phyloP scores from a whole-genome alignment of 371 early-diverging fungal genomes.

The Mortierella polycephala region DNA sequence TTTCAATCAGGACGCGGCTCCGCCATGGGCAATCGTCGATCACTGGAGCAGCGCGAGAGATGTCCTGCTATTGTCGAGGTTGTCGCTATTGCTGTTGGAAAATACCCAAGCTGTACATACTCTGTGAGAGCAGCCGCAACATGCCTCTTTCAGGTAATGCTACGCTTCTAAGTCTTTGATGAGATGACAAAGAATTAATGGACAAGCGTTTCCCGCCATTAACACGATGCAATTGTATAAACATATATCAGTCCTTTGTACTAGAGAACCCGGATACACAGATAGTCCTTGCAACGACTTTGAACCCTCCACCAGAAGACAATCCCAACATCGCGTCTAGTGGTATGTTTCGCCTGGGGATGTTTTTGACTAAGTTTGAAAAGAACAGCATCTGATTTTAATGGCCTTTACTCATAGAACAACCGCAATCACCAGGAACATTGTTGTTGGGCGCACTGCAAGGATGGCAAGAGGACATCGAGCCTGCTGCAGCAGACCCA shows the following conservation, averaged over 20 bases:
- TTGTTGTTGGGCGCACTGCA: conserved; percentile 80
- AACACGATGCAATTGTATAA: too few relatives aligned
- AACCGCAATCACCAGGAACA: conserved; percentile 89
- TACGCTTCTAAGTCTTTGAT: not conserved
- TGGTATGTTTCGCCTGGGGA: conserved; percentile 38
- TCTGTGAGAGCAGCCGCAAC: conserved; percentile 80
- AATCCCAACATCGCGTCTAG: conserved; percentile 54
- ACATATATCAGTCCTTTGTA: conserved; percentile 66
- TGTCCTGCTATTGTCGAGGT: conserved; percentile 72
- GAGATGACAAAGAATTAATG: too few relatives aligned
- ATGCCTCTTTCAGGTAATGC: conserved; percentile 72
- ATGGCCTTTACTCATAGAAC: conserved; percentile 50
- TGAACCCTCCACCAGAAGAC: conserved; percentile 84
- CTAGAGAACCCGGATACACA: conserved; percentile 87
- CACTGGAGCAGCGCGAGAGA: conserved; percentile 35
- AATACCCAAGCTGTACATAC: conserved; percentile 62
- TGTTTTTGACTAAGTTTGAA: not conserved
- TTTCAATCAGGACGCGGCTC: conserved; percentile 55
- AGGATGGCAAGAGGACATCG: conserved; percentile 69
- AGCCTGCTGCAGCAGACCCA: conserved; percentile 72
- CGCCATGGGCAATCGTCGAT: conserved; percentile 40
- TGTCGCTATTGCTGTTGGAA: conserved; percentile 67
- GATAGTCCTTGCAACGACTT: conserved; percentile 84
- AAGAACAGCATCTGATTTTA: too few relatives aligned
- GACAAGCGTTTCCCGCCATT: too few relatives aligned